Conservation (phyloP, 2,329 filamentous ascomycete species). For the Sporothrix schenckii region DNA sequence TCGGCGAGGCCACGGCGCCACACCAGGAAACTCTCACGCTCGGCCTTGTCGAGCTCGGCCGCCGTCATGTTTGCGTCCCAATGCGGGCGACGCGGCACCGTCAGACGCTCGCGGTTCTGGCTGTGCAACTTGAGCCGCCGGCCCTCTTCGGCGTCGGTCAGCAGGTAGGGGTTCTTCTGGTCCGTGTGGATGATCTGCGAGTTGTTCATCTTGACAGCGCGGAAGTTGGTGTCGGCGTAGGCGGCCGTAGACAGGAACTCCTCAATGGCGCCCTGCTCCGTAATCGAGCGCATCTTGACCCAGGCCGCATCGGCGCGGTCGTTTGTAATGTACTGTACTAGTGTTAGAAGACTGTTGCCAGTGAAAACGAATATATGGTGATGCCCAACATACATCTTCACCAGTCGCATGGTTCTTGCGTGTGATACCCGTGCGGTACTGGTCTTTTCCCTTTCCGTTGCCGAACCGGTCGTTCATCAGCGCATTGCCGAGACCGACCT, state of each 20-base stretch:
- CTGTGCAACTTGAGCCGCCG: conserved; percentile 78
- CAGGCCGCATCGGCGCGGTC: conserved; percentile 87
- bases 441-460: conserved; percentile 82
- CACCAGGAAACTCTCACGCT: conserved; percentile 78
- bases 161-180: conserved; percentile 91
- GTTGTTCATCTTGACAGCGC: conserved; percentile 97
- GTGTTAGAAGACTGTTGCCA: background rate
- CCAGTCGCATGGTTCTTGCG: conserved; percentile 79
- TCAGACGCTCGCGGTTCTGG: conserved; percentile 75
- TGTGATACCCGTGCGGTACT: conserved; percentile 67
- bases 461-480: conserved; percentile 99
- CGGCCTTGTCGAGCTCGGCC: conserved; percentile 74
- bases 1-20: conserved; percentile 92
- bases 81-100: conserved; percentile 83
- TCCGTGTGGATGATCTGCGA: conserved; percentile 98
- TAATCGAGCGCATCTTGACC: conserved; percentile 99
- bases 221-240: conserved; percentile 97
- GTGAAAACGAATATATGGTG: background rate
- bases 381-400: conserved; percentile 60
- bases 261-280: conserved; percentile 92
- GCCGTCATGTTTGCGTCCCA: conserved; percentile 89
- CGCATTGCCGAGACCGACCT: conserved; percentile 91
- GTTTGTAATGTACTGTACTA: conserved; percentile 78
- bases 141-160: conserved; percentile 83
- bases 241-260: conserved; percentile 96